Evolutionary conservation across 441 rosid genomes (phyloP).

Genomic region (Populus hybrid): DNA sequence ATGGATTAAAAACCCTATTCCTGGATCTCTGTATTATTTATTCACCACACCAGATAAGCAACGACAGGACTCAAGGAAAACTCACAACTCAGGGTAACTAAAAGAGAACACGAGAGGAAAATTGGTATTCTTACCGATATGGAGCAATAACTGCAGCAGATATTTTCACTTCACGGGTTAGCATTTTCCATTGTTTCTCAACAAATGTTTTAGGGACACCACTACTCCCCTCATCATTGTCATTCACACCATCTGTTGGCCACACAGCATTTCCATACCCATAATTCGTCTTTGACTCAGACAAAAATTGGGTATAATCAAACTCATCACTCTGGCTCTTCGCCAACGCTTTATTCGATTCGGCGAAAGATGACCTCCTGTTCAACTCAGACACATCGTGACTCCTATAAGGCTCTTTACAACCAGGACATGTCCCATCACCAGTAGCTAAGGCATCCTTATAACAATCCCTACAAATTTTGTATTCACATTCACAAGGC

Average conservation of each 20-base stretch:
- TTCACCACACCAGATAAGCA: not conserved
- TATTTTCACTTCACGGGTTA: slow-evolving; percentile 38
- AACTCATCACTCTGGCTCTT: slow-evolving; percentile 24
- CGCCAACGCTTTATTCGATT: slow-evolving; percentile 16
- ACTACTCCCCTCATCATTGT: slow-evolving; percentile 17
- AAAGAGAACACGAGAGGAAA: not conserved
- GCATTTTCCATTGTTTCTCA: slow-evolving; percentile 49
- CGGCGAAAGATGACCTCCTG: slow-evolving; percentile 27
- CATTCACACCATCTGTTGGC: slow-evolving; percentile 31
- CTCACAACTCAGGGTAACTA: not conserved
- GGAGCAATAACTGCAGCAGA: slow-evolving; percentile 41
- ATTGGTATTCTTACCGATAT: slow-evolving; percentile 32
- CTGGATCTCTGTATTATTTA: not conserved
- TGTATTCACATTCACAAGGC: slow-evolving; percentile 53
- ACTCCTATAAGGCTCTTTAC: slow-evolving; percentile 37
- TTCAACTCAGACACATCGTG: slow-evolving; percentile 19
- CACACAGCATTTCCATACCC: slow-evolving; percentile 46
- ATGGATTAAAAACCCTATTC: not conserved
- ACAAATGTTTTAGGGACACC: slow-evolving; percentile 11
- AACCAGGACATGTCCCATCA: slow-evolving; percentile 47
- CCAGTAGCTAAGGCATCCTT: slow-evolving; percentile 27
- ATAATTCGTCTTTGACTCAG: slow-evolving; percentile 37
- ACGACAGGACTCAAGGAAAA: not conserved
- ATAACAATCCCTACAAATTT: slow-evolving; percentile 47
- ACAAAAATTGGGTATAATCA: slow-evolving; percentile 38